Conservation (phyloP, 192 early-diverging fungal species). For the Backusella liffmaniae region DNA sequence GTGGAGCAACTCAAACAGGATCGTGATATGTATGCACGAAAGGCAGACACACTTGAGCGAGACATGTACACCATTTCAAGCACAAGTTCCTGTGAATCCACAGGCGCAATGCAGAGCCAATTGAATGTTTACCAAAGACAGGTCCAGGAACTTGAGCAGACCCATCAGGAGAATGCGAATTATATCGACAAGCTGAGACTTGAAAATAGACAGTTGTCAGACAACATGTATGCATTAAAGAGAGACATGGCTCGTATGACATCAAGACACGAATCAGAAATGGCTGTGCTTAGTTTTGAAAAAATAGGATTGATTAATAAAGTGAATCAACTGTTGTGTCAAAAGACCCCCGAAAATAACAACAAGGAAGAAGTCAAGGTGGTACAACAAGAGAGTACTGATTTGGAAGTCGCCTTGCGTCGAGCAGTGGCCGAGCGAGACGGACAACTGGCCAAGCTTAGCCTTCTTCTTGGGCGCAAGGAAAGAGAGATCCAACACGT, state of each 20-base stretch:
- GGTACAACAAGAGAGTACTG: not conserved
- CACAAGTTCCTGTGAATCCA: not conserved
- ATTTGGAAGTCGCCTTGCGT: not conserved
- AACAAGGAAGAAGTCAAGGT: not conserved
- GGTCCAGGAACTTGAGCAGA: not conserved
- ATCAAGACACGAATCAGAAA: not conserved
- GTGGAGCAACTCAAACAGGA: not conserved
- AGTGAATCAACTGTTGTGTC: not conserved
- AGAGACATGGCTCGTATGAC: not conserved
- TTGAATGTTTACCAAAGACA: not conserved
- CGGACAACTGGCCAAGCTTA: not conserved
- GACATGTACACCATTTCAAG: not conserved
- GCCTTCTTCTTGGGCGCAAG: not conserved
- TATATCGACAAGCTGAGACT: not conserved
- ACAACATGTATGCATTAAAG: not conserved
- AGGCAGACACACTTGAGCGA: not conserved
- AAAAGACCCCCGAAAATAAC: not conserved
- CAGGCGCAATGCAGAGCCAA: not conserved
- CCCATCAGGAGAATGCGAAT: not conserved
- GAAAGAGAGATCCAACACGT: not conserved
- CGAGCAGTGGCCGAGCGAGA: conserved; percentile 10
- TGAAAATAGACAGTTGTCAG: not conserved
- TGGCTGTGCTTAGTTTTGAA: not conserved
- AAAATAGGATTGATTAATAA: not conserved
- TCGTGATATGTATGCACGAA: not conserved